These are phyloP conservation scores for Chlorophyllum brunneum DNA, from an alignment of 768 basidiomycete genomes.

Conservation along the genomic window DNA sequence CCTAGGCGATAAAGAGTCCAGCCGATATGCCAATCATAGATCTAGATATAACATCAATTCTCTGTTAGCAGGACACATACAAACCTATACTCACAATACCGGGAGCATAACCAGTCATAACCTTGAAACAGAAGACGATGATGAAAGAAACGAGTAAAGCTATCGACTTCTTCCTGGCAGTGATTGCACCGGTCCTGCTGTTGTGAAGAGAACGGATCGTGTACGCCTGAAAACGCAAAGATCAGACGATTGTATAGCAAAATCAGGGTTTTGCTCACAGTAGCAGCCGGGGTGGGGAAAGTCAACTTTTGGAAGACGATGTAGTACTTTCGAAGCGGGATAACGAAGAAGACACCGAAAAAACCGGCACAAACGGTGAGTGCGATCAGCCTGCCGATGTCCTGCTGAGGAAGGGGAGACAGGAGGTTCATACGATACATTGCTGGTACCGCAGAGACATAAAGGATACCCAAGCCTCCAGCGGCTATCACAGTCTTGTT, in stretches of 20 bases:
- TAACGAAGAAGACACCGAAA: conserved; percentile 66
- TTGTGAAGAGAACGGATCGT: conserved; percentile 61
- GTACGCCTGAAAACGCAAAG: conserved; percentile 35
- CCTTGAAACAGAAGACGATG: conserved; percentile 46
- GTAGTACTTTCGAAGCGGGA: conserved; percentile 58
- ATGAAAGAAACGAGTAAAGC: conserved; percentile 44
- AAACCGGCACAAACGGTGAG: conserved; percentile 51
- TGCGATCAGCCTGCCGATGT: conserved; percentile 54
- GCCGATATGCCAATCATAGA: conserved; percentile 63
- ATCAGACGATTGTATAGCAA: background rate
- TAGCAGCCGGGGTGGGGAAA: conserved; percentile 64
- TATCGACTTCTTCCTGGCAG: conserved; percentile 54
- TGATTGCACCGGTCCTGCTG: conserved; percentile 42
- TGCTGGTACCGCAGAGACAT: conserved; percentile 57
- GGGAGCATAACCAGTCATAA: conserved; percentile 54
- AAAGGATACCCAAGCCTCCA: conserved; percentile 56
- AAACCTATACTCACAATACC: conserved; percentile 39
- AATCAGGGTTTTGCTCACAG: conserved; percentile 33
- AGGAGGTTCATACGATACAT: conserved; percentile 54
- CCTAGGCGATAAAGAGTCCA: conserved; percentile 57
- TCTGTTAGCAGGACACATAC: background rate
- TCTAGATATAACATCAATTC: conserved; percentile 20
- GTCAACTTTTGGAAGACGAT: conserved; percentile 60
- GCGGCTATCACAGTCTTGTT: conserved; percentile 31
- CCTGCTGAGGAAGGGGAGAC: conserved; percentile 39